These are phyloP conservation scores for Pichia terricola DNA, from an alignment of 1,139 yeast species.

Conservation along the genomic window DNA sequence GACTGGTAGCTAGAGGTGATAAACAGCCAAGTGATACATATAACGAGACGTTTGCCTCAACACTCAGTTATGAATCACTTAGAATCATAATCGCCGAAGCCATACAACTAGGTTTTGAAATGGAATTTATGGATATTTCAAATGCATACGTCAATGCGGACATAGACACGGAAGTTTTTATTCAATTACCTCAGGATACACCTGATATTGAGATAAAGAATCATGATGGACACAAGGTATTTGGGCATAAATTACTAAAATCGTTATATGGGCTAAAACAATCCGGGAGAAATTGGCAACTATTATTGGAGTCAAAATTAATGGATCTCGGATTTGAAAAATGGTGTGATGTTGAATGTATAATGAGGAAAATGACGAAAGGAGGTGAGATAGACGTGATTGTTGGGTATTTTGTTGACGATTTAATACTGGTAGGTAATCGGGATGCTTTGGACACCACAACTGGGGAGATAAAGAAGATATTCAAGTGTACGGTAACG, in stretches of 20 bases:
- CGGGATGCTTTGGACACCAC: neutral
- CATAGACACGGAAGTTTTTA: neutral
- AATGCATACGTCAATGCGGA: constrained; percentile 2
- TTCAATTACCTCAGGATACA: constrained; percentile 1
- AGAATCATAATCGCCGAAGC: neutral
- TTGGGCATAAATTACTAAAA: constrained; percentile 1
- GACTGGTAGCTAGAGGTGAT: constrained; percentile 1
- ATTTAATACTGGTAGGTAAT: neutral
- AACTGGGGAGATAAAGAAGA: neutral
- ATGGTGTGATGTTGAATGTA: neutral
- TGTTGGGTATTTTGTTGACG: constrained; percentile 1
- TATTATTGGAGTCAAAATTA: neutral
- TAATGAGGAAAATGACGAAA: neutral
- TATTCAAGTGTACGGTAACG: neutral
- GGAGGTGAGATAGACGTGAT: neutral
- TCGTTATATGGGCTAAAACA: constrained; percentile 1
- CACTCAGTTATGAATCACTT: neutral
- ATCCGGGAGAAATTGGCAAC: constrained; percentile 1
- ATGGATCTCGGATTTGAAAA: neutral
- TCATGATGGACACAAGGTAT: neutral
- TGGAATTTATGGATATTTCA: constrained; percentile 1
- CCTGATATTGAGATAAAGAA: neutral
- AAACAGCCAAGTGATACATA: neutral
- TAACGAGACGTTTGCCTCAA: neutral
- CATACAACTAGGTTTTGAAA: neutral